phyloP scores from a whole-genome alignment of 2,329 filamentous ascomycete species.

The Aspergillus neoniger region DNA sequence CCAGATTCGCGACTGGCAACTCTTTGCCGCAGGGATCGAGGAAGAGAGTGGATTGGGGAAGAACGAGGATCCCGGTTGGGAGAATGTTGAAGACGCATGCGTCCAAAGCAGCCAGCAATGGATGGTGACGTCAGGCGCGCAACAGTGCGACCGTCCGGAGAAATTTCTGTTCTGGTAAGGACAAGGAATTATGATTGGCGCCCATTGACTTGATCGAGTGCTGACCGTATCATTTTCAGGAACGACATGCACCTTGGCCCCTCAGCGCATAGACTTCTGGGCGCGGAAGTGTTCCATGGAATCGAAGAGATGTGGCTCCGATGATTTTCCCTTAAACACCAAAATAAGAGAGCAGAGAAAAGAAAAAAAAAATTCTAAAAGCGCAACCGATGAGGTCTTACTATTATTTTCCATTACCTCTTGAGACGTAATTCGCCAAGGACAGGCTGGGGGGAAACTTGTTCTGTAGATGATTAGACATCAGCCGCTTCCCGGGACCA shows the following conservation, averaged over 20 bases:
- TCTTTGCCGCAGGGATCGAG: slow-evolving; percentile 37
- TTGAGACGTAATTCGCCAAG: neutral
- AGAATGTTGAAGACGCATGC: slow-evolving; percentile 40
- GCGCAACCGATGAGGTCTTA: neutral
- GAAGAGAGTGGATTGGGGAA: slow-evolving; percentile 38
- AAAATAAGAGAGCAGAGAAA: slow-evolving; percentile 7
- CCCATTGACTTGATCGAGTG: slow-evolving; percentile 7
- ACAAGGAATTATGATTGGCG: slow-evolving; percentile 11
- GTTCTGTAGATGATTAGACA: slow-evolving; percentile 6
- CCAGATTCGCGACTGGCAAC: slow-evolving; percentile 42
- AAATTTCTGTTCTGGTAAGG: slow-evolving; percentile 47
- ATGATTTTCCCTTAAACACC: slow-evolving; percentile 9
- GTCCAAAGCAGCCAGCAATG: slow-evolving; percentile 29
- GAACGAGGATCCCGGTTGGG: slow-evolving; percentile 37
- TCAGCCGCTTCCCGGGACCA: slow-evolving; percentile 12
- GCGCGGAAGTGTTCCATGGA: slow-evolving; percentile 39
- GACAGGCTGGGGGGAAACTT: neutral
- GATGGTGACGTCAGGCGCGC: slow-evolving; percentile 35
- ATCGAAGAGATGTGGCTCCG: slow-evolving; percentile 38
- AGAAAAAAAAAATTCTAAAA: slow-evolving; percentile 10
- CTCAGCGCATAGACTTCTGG: slow-evolving; percentile 41
- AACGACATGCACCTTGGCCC: slow-evolving; percentile 45
- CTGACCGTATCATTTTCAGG: slow-evolving; percentile 30
- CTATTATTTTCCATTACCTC: neutral
- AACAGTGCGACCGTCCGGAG: slow-evolving; percentile 38